These are phyloP conservation scores for Urtica urens DNA, from an alignment of 306 rosid genomes.

Conservation along the genomic window DNA sequence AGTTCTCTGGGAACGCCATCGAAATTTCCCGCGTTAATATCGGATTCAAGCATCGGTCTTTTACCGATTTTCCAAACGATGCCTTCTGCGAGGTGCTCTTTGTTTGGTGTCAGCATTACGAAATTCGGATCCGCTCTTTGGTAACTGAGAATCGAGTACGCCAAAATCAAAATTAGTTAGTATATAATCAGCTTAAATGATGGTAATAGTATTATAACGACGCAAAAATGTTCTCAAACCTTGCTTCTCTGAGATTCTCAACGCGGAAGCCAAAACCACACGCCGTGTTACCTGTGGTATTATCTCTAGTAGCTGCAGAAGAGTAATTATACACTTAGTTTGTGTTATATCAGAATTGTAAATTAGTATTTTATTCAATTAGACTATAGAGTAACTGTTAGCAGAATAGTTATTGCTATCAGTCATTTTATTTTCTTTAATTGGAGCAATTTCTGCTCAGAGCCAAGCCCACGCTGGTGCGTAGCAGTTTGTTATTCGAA, in stretches of 20 bases:
- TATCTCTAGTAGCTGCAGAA: conserved; percentile 62
- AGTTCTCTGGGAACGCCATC: conserved; percentile 69
- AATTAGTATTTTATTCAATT: no score
- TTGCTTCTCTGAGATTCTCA: conserved; percentile 93
- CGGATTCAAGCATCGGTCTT: conserved; percentile 67
- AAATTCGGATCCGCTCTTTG: conserved; percentile 95
- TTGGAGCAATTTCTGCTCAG: no score
- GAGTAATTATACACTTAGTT: no score
- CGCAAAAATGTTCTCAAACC: conserved; percentile 31
- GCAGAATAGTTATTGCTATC: no score
- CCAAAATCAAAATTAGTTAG: neutral
- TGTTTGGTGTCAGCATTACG: conserved; percentile 84
- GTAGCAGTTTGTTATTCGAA: no score
- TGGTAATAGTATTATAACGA: neutral
- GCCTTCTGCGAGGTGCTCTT: conserved; percentile 88
- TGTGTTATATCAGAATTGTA: no score
- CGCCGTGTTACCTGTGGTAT: conserved; percentile 34
- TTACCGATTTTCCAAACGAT: conserved; percentile 63
- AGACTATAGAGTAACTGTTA: no score
- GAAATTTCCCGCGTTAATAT: conserved; percentile 65
- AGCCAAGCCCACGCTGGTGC: no score
- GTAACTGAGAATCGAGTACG: conserved; percentile 42
- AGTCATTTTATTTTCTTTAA: no score
- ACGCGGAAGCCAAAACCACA: conserved; percentile 79
- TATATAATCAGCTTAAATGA: neutral